Conservation (phyloP, 345 rosid species). For the rapeseed (Brassica napus) region DNA sequence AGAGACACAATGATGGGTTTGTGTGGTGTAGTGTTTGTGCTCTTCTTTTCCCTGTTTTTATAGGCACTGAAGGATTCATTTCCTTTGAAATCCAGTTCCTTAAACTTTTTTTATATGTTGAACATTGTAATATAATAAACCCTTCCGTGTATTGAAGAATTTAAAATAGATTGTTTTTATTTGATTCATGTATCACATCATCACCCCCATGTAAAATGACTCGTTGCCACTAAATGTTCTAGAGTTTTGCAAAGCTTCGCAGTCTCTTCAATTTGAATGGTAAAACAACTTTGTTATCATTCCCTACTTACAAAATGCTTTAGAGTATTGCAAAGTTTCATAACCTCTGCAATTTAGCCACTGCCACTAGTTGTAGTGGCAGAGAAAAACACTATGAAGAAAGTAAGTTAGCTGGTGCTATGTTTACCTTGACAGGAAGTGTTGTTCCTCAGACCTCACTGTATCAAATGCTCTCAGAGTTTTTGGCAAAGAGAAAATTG, state of each 20-base stretch:
- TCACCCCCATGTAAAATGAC: not conserved
- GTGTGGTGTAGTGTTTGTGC: slow-evolving; percentile 9
- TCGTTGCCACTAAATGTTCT: not conserved
- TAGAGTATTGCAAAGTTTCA: too few species aligned
- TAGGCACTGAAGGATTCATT: slow-evolving; percentile 32
- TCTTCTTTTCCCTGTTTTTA: slow-evolving; percentile 35
- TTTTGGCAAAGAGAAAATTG: not conserved
- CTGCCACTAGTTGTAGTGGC: too few species aligned
- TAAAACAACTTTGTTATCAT: too few species aligned
- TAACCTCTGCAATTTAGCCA: too few species aligned
- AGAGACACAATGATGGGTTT: slow-evolving; percentile 12
- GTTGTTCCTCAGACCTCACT: too few species aligned
- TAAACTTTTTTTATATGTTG: not conserved
- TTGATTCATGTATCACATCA: not conserved
- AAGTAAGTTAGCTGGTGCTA: too few species aligned
- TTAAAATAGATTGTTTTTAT: slow-evolving; percentile 7
- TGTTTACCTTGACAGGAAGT: too few species aligned
- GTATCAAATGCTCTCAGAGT: not conserved
- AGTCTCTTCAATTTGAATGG: not conserved
- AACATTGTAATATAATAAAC: slow-evolving; percentile 23
- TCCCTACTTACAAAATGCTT: too few species aligned
- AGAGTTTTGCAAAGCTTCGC: not conserved
- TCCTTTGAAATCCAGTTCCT: slow-evolving; percentile 23
- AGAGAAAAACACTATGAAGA: too few species aligned
- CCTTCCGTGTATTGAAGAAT: slow-evolving; percentile 20